These are phyloP conservation scores for Tylopilus sp. DNA, from an alignment of 768 basidiomycete species.

Conservation along the genomic window DNA sequence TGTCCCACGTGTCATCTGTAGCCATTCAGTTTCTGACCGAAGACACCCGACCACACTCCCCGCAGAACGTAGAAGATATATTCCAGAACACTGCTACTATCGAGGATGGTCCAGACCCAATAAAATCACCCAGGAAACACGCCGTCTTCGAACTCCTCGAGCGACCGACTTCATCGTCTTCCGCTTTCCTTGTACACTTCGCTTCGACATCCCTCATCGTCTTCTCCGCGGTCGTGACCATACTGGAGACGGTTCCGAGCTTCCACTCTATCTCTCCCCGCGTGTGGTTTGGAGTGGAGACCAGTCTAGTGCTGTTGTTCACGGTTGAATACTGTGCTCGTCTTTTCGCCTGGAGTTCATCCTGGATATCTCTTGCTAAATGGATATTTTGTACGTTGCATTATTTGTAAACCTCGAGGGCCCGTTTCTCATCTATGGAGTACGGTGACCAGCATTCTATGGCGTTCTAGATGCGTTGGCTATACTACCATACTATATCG, in stretches of 20 bases:
- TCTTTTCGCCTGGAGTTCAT: constrained; percentile 70
- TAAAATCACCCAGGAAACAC: constrained; percentile 53
- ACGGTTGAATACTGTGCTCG: constrained; percentile 80
- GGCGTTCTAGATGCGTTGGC: constrained; percentile 83
- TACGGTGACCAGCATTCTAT: constrained; percentile 58
- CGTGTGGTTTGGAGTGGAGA: constrained; percentile 87
- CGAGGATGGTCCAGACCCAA: constrained; percentile 30
- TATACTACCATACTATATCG: constrained; percentile 87
- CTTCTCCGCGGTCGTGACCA: constrained; percentile 69
- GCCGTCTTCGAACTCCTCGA: constrained; percentile 71
- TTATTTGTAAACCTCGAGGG: neutral
- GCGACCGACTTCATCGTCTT: constrained; percentile 68
- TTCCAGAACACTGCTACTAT: constrained; percentile 37
- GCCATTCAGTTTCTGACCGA: constrained; percentile 43
- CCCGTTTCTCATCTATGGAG: neutral
- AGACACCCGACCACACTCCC: constrained; percentile 32
- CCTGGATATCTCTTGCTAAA: constrained; percentile 54
- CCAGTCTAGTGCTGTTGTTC: constrained; percentile 78
- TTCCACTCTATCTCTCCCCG: constrained; percentile 67
- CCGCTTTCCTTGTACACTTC: constrained; percentile 76
- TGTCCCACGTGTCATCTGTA: constrained; percentile 22
- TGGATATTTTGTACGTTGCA: constrained; percentile 65
- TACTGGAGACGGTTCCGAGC: constrained; percentile 76
- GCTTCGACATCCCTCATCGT: constrained; percentile 69
- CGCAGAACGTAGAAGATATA: constrained; percentile 36